Conservation (phyloP, 371 early-diverging fungal species). For the Hamiltosporidium tvaerminnensis region DNA sequence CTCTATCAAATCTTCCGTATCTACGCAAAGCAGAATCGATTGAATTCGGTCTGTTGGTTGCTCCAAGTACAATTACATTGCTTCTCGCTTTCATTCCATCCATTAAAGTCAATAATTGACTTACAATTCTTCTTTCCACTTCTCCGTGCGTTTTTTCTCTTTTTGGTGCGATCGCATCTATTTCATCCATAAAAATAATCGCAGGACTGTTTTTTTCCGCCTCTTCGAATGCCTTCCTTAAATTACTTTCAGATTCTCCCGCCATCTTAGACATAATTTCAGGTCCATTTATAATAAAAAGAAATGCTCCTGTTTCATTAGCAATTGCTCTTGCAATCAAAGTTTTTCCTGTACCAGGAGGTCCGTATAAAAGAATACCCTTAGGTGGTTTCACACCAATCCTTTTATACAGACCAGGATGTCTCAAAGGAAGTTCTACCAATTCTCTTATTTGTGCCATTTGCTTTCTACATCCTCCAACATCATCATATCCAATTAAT, state of each 20-base stretch:
- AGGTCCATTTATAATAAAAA: constrained; percentile 90
- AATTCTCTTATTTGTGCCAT: constrained; percentile 97
- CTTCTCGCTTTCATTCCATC: constrained; percentile 92
- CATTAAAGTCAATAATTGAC: constrained; percentile 94
- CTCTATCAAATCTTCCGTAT: constrained; percentile 93
- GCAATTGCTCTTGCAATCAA: constrained; percentile 83
- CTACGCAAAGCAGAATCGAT: constrained; percentile 84
- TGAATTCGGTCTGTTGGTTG: constrained; percentile 92
- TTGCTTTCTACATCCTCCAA: constrained; percentile 94
- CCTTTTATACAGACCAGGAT: constrained; percentile 86
- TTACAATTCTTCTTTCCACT: constrained; percentile 93
- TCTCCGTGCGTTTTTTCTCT: constrained; percentile 97
- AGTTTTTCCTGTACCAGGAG: constrained; percentile 92
- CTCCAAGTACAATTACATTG: constrained; percentile 85
- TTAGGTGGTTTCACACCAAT: constrained; percentile 96
- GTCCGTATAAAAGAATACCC: constrained; percentile 71
- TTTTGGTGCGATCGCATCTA: constrained; percentile 97
- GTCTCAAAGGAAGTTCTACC: constrained; percentile 89
- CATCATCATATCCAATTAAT: constrained; percentile 92
- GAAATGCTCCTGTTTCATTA: constrained; percentile 77
- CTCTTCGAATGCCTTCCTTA: constrained; percentile 93
- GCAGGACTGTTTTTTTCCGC: constrained; percentile 87
- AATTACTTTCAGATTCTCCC: constrained; percentile 88
- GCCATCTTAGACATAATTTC: constrained; percentile 99
- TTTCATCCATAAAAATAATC: constrained; percentile 96